Evolutionary conservation across 2,329 filamentous ascomycete species (phyloP), one percentile per base, ranked within the genome.

Genomic region (Sphaerulina vaccinii): DNA sequence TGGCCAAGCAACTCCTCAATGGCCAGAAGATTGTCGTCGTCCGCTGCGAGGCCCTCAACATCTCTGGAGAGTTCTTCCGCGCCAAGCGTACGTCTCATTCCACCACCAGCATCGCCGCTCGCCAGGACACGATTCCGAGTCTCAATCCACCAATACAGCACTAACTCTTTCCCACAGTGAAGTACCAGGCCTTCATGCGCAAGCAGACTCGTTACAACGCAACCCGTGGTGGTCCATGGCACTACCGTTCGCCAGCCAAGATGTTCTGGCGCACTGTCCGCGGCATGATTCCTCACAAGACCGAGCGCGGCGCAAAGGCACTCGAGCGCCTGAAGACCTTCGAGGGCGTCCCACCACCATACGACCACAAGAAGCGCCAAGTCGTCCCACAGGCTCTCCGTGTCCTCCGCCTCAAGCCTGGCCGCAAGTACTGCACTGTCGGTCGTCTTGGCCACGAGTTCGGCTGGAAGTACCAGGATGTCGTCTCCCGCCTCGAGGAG

Each of bases 261-360:
- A 96, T 99, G 83, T 96, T 99, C 87, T 99, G 96, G 88, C 96
- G 96, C 88, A 90, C 93, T 75, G 90, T 99, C 80, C 92, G 93
- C 77, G 93, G 93, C 77, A 99, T 99, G 93, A 95, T 99, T 68
- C 93, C 93, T 73, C 93, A 99, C 90, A 99, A 99, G 89, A 99
- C 93, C 68, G 85, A 93, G 75, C 92, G 93, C 74, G 93, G 93
- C 79, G 87, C 90, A 70, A 92, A 92, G 70, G 93, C 93, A 69
- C 79, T 99, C 75, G 91, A 97, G 85, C 88, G 93, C 79, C 88
- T 99, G 68, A 99, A 99, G 90, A 90, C 95, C 75, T 99, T 97
- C 78, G 93, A 99, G 87, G 93, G 93, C 84, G 85, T 99, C 64
- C 93, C 93, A 72, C 90, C 92, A 73, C 93, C 93, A 73, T 99